Conservation (phyloP, 2,329 filamentous ascomycete genomes). For the Hypoxylon sp. region DNA sequence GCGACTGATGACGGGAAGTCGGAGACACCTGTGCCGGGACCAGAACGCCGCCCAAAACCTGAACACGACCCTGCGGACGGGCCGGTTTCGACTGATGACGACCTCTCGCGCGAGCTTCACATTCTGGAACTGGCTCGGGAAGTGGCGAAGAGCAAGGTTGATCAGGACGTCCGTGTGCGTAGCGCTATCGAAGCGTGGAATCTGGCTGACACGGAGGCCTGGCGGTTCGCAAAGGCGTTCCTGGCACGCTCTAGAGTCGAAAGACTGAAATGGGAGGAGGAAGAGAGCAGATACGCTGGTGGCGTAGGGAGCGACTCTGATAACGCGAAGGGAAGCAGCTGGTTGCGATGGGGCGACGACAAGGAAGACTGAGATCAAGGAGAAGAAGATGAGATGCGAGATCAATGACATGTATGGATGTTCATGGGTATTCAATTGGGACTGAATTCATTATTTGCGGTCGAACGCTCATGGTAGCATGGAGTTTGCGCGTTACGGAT, state of each 20-base stretch:
- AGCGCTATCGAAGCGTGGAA: conserved; percentile 74
- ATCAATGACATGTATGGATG: conserved; percentile 30
- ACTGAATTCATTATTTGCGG: conserved; percentile 5
- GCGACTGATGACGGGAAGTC: conserved; percentile 66
- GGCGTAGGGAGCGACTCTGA: conserved; percentile 67
- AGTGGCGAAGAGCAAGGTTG: conserved; percentile 57
- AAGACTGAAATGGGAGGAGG: conserved; percentile 75
- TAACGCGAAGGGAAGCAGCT: conserved; percentile 50
- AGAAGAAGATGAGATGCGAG: conserved; percentile 1
- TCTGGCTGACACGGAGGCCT: conserved; percentile 80
- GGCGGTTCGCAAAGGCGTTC: conserved; percentile 79
- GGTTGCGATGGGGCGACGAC: conserved; percentile 55
- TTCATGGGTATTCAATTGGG: conserved; percentile 15
- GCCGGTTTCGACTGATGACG: conserved; percentile 64
- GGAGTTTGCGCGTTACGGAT: conserved; percentile 40
- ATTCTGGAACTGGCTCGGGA: conserved; percentile 68
- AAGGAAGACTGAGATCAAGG: conserved; percentile 26
- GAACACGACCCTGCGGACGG: conserved; percentile 62
- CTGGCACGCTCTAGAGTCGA: conserved; percentile 73
- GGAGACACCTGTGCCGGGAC: conserved; percentile 68
- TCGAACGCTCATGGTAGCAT: conserved; percentile 30
- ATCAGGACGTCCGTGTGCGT: conserved; percentile 61
- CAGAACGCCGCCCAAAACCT: conserved; percentile 67
- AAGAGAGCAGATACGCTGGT: conserved; percentile 73
- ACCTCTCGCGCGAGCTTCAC: conserved; percentile 65